A percentile compares a stretch with the other conserved stretches of the same genome.
phyloP scores from a whole-genome alignment of 352 stramenopile species.

The Globisporangium sylvaticum region DNA sequence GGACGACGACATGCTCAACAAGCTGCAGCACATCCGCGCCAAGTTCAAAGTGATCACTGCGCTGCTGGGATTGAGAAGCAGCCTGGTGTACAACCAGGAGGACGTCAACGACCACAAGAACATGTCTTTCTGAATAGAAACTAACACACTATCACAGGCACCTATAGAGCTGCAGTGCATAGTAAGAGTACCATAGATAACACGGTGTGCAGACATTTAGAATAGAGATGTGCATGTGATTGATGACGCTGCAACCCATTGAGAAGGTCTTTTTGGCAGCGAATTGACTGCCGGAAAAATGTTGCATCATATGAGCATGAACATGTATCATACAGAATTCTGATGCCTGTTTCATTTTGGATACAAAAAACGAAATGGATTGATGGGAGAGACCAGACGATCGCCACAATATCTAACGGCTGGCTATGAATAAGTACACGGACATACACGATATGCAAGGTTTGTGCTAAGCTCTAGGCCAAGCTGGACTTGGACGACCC shows the following conservation, averaged over 20 bases:
- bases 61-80: slow-evolving; percentile 45
- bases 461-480: slow-evolving; percentile 5
- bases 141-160: not conserved
- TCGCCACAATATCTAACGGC: too few species aligned
- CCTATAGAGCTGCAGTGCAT: not conserved
- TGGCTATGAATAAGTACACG: too few species aligned
- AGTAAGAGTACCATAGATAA: not conserved
- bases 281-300: too few species aligned
- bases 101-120: slow-evolving; percentile 77
- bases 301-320: too few species aligned
- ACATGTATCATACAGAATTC: too few species aligned
- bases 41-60: slow-evolving; percentile 83
- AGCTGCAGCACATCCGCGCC: slow-evolving; percentile 66
- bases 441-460: too few species aligned
- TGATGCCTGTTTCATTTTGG: too few species aligned
- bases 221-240: too few species aligned
- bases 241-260: too few species aligned
- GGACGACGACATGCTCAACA: slow-evolving; percentile 71
- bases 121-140: slow-evolving; percentile 64
- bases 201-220: not conserved
- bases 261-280: too few species aligned
- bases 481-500: slow-evolving; percentile 21
- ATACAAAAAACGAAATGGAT: too few species aligned
- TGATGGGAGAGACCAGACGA: too few species aligned
- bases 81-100: slow-evolving; percentile 63